Percentiles rank a stretch among this genome's conserved stretches.
Evolutionary conservation across 2,329 filamentous ascomycete genomes (phyloP).

Genomic region (Fusarium circinatum): DNA sequence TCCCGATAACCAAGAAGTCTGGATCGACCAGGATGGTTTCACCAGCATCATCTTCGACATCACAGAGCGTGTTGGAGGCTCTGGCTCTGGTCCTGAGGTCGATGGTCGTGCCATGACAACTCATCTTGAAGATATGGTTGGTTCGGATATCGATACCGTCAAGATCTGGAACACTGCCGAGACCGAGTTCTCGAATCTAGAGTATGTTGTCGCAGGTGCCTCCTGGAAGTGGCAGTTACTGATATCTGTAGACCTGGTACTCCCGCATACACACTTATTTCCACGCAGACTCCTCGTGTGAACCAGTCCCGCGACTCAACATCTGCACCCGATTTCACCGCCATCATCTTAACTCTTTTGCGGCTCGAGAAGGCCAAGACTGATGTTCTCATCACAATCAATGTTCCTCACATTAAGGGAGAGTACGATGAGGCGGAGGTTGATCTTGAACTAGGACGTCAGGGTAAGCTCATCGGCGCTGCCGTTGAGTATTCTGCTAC

Average conservation of each 20-base stretch:
- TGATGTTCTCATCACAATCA: constrained; percentile 86
- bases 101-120: constrained; percentile 77
- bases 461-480: constrained; percentile 74
- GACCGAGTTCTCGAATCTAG: constrained; percentile 66
- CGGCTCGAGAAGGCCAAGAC: constrained; percentile 79
- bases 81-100: constrained; percentile 65
- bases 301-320: constrained; percentile 48
- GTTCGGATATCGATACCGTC: constrained; percentile 69
- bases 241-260: constrained; percentile 50
- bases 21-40: constrained; percentile 83
- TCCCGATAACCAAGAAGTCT: constrained; percentile 92
- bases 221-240: background rate
- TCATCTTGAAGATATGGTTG: constrained; percentile 76
- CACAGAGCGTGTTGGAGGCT: constrained; percentile 76
- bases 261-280: constrained; percentile 76
- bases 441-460: constrained; percentile 71
- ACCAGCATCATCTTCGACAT: constrained; percentile 92
- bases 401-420: constrained; percentile 83
- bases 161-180: constrained; percentile 74
- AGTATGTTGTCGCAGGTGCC: constrained; percentile 51
- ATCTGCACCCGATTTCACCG: constrained; percentile 71
- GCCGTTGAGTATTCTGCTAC: constrained; percentile 73
- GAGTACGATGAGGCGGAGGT: constrained; percentile 80
- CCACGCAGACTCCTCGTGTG: constrained; percentile 64
- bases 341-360: constrained; percentile 80